Base-by-base conservation (phyloP, 2,329 filamentous ascomycete genomes). In the Hymenoscyphus salicellus region DNA sequence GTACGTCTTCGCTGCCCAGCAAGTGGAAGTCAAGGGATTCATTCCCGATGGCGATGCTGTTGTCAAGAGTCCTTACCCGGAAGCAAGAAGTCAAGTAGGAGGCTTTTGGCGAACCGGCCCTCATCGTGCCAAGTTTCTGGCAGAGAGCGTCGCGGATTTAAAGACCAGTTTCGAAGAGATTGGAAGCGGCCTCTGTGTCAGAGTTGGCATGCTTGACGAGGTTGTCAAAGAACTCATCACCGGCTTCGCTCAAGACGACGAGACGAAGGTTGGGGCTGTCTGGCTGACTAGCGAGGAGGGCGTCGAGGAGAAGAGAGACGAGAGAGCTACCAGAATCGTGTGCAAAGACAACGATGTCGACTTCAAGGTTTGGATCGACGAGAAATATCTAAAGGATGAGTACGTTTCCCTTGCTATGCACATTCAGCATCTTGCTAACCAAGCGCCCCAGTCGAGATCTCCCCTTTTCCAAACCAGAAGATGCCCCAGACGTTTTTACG, bases 351-450 rank as follows among this genome's bases (percentile, higher is more conserved):
- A 81, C 2, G 80, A 79, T 0, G 79, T 87, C 3, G 81, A 86
- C 1, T 91, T 92, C 74, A 84, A 84, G 73, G 65, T 87, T 0
- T 93, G 87, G 85, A 76, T 77, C 0, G 90, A 94, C 70, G 90
- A 93, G 75, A 94, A 93, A 74, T 93, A 91, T 70, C 88, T 88
- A 65, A 81, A 93, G 60, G 88, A 93, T 71, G 89, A 93, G 91
- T 93, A 79, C 77, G 89, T 84, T 28, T 52, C 46, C 46, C 11
- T 11, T 26, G n/a, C 23, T 23, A 26, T 11, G 46, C 20, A 52
- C n/a, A 1, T 49, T 26, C 20, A 23, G 23, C 46, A 1, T 20
- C 30, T 56, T 20, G 57, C 23, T 26, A 30, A 46, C 55, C 52
- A 59, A 38, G 20, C 46, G 32, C 36, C 61, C 33, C 28, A 93